Evolutionary conservation across 305 asterid species (phyloP).

Genomic region (Nicotiana rustica): DNA sequence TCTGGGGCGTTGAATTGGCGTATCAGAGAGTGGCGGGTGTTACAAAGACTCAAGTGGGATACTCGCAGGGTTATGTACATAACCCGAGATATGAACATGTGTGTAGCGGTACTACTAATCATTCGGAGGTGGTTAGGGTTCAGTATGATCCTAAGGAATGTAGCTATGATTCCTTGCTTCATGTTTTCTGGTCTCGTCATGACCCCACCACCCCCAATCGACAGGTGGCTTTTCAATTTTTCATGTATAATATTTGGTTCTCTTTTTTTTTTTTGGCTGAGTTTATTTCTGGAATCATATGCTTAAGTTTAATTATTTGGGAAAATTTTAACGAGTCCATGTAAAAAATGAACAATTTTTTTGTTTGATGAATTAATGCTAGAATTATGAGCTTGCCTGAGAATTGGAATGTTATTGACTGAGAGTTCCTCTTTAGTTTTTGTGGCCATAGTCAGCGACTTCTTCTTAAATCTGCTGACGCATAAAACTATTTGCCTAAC

Average conservation of each 20-base stretch:
- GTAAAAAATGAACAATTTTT: not conserved
- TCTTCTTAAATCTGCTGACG: not conserved
- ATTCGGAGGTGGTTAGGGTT: slow-evolving; percentile 89
- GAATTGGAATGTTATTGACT: not conserved
- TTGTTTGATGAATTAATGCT: not conserved
- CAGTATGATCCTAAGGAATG: slow-evolving; percentile 89
- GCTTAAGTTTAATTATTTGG: not conserved
- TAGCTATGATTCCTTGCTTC: slow-evolving; percentile 65
- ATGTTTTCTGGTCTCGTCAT: slow-evolving; percentile 86
- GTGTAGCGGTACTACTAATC: slow-evolving; percentile 77
- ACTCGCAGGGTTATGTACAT: slow-evolving; percentile 71
- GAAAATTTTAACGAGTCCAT: not conserved
- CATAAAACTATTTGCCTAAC: not conserved
- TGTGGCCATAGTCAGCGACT: not conserved
- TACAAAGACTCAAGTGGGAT: slow-evolving; percentile 83
- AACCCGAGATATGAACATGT: slow-evolving; percentile 80
- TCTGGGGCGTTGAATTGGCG: slow-evolving; percentile 96
- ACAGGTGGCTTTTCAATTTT: slow-evolving; percentile 54
- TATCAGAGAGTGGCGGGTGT: slow-evolving; percentile 88
- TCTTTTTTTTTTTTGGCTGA: too few relatives aligned
- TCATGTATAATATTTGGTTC: not conserved
- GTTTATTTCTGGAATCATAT: not conserved
- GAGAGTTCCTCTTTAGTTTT: slow-evolving; percentile 9
- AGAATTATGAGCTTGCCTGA: not conserved
- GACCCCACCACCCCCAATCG: slow-evolving; percentile 98